A percentile compares a stretch with the other conserved stretches of the same genome.
Evolutionary conservation across 805 yeast genomes (phyloP).

Genomic region (Lipomyces sp.): DNA sequence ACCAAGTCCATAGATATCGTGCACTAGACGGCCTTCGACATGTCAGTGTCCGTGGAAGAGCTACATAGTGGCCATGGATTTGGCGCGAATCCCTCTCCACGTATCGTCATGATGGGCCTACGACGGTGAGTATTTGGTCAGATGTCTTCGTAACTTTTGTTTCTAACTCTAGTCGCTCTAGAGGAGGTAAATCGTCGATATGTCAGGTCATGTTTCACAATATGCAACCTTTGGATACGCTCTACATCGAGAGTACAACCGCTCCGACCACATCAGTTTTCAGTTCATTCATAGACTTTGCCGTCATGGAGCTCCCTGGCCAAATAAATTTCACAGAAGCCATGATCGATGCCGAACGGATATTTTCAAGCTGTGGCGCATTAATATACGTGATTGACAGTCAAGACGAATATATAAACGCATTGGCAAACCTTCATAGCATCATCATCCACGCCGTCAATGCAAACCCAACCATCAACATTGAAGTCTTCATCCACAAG

Average conservation of each 20-base stretch:
- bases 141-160: too few species aligned
- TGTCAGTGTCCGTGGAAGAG: not conserved
- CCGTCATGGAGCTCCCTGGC: constrained; percentile 94
- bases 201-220: constrained; percentile 95
- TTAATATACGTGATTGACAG: constrained; percentile 92
- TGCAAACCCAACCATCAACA: constrained; percentile 80
- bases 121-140: constrained; percentile 22
- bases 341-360: constrained; percentile 72
- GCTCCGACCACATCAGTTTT: constrained; percentile 15
- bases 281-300: constrained; percentile 75
- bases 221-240: constrained; percentile 93
- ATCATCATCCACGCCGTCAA: constrained; percentile 86
- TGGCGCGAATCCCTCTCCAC: not conserved
- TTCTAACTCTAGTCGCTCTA: constrained; percentile 19
- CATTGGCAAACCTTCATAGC: constrained; percentile 84
- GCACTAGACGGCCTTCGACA: not conserved
- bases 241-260: constrained; percentile 82
- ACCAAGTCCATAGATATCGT: not conserved
- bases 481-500: constrained; percentile 93
- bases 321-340: constrained; percentile 90
- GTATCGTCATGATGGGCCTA: constrained; percentile 33
- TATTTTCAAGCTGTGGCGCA: constrained; percentile 84
- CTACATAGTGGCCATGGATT: not conserved
- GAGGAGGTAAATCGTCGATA: constrained; percentile 86
- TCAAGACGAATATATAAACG: constrained; percentile 85